Base-by-base conservation (phyloP, 345 rosid species). In the Salix exigua region DNA sequence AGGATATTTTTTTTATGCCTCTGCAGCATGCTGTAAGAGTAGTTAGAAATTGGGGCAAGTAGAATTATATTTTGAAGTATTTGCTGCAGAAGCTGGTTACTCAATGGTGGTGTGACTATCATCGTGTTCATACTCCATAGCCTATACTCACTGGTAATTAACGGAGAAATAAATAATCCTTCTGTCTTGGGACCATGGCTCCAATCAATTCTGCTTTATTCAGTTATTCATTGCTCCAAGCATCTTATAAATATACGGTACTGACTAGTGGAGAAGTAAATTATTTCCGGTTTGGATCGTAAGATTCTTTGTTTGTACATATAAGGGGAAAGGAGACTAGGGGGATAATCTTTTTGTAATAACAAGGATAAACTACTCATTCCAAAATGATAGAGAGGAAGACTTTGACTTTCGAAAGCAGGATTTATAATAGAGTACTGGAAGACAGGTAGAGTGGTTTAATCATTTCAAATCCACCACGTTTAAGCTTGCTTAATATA, bases 171-270 rank as follows among this genome's bases (percentile, higher is more conserved):
- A 74, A 74, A 66, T 77, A 42, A 33, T 18, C 50, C 51, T 4
- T 70, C 46, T 66, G 71, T 64, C 42, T 73, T 70, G 75, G 74
- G 72, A 69, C 75, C 80, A 65, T 42, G n/a, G 38, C 25, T 12
- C 58, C 73, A 68, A 74, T 62, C 77, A 81, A 81, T 65, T 38
- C 66, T 5, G 31, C 28, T 26, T n/a, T 50, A 46, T 44, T 21
- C 30, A 55, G 38, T 73, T 61, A 55, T 73, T 73, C 58, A 73
- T 66, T 73, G 61, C 35, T 68, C 46, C 21, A n/a, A 31, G 33
- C 16, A 12, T 28, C 33, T 51, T 66, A 31, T 66, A 28, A 40
- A 19, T 30, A 42, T 40, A 66, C n/a, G 17, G 75, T n/a, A 19
- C 40, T 40, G 4, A 25, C 18, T 42, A 51, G 58, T 65, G 63